Evolutionary conservation across 106 monocot species (phyloP), one percentile per base, ranked within the genome.

Genomic region (Phalaenopsis equestris): DNA sequence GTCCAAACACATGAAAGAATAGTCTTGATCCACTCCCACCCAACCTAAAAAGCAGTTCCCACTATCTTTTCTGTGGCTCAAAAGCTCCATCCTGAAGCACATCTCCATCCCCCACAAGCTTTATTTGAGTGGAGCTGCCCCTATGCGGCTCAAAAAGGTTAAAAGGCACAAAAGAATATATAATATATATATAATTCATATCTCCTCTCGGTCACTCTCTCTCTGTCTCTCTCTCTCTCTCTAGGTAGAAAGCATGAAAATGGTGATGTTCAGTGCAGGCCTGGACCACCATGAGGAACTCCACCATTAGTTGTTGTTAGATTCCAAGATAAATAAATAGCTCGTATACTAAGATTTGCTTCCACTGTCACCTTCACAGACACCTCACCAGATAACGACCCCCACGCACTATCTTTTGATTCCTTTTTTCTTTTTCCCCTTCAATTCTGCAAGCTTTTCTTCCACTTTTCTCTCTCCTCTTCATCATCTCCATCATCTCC

Each of bases 51-150:
- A 74, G 74, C 74, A 74, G 74, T 74, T 74, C 74, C 74, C 74
- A 74, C 74, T 74, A 74, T 74, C 74, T 74, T 74, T 74, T 74
- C 74, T 74, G 12, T 74, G 74, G 74, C 74, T 74, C 18, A 74
- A 74, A 74, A 74, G 74, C 74, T 74, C 74, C 42, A 74, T 19
- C 19, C 43, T 6, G 41, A 43, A 41, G 1, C 2, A 74, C 41
- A 74, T 45, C 43, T n/a, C 45, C 74, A 42, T 19, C 23, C 73
- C 42, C 73, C 73, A 73, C 73, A 42, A 42, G 73, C 42, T 73
- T 73, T 73, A 18, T 16, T 73, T 4, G 70, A 70, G 39, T 37
- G 70, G 70, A 70, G 15, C 38, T 11, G 30, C 70, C 70, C 52
- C 38, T 39, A 70, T 15, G 70, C 30, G 12, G 19, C 21, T 61